A percentile compares a stretch with the other conserved stretches of the same genome.
Evolutionary conservation across 208 protist genomes (phyloP).

Genomic region (Leptomonas seymouri): DNA sequence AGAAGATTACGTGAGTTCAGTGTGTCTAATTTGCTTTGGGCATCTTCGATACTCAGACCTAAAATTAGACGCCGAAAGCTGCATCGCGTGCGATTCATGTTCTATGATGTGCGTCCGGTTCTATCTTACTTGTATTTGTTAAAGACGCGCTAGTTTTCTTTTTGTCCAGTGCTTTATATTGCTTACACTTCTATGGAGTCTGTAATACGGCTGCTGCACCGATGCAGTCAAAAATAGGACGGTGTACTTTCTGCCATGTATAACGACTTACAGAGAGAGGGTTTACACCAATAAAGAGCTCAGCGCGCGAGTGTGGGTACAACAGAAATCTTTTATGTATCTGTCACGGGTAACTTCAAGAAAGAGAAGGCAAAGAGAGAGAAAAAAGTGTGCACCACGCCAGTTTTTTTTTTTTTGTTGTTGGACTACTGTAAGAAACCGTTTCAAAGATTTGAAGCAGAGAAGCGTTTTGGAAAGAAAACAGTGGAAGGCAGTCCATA

Average conservation of each 20-base stretch:
- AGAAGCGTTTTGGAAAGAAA: too few species aligned
- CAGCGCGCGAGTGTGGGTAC: too few species aligned
- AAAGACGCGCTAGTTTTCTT: background rate
- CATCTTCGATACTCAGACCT: constrained; percentile 87
- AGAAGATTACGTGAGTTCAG: constrained; percentile 70
- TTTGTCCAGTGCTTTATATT: background rate
- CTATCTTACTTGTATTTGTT: constrained; percentile 8
- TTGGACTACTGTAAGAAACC: too few species aligned
- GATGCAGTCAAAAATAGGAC: background rate
- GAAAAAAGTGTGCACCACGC: too few species aligned
- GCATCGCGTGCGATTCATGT: constrained; percentile 40
- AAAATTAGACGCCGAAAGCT: constrained; percentile 69
- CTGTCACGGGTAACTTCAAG: too few species aligned
- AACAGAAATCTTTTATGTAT: too few species aligned
- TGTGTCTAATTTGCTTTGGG: constrained; percentile 87
- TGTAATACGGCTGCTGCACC: background rate
- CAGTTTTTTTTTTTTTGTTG: too few species aligned
- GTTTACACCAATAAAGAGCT: too few species aligned
- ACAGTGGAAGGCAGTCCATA: too few species aligned
- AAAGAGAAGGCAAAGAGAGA: too few species aligned
- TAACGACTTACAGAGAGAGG: too few species aligned
- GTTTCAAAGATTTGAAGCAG: too few species aligned
- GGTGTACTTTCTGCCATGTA: background rate
- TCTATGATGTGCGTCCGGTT: constrained; percentile 7
- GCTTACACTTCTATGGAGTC: constrained; percentile 29